Percentiles rank a stretch among this genome's conserved stretches.
Evolutionary conservation across 2,329 filamentous ascomycete species (phyloP).

Genomic region (Exserohilum turcica): DNA sequence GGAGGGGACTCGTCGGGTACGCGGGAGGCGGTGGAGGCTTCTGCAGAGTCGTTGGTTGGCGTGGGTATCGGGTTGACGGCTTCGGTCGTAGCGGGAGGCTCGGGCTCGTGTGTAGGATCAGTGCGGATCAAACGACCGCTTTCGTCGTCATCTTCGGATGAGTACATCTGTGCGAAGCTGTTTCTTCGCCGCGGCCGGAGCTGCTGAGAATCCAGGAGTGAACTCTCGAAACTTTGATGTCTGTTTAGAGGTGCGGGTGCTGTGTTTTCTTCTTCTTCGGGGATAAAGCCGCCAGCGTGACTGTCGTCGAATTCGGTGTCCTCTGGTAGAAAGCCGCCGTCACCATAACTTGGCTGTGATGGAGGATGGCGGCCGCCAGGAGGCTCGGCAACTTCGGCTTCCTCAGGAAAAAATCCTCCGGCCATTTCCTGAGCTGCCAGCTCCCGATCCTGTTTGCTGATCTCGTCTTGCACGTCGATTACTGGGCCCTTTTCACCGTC

Average conservation of each 20-base stretch:
- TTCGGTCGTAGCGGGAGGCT: neutral
- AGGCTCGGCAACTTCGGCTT: slow-evolving; percentile 51
- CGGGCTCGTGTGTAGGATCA: slow-evolving; percentile 1
- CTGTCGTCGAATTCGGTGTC: neutral
- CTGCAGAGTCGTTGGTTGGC: slow-evolving; percentile 38
- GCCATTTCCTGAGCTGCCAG: slow-evolving; percentile 38
- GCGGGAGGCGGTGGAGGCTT: slow-evolving; percentile 20
- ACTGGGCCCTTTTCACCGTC: slow-evolving; percentile 37
- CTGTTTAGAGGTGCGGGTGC: slow-evolving; percentile 24
- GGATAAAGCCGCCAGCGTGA: slow-evolving; percentile 19
- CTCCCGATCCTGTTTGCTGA: slow-evolving; percentile 36
- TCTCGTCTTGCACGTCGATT: slow-evolving; percentile 39
- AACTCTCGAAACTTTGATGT: slow-evolving; percentile 45
- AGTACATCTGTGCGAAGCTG: slow-evolving; percentile 32
- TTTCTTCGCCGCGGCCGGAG: slow-evolving; percentile 31
- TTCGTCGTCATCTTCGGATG: slow-evolving; percentile 30
- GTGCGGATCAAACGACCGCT: slow-evolving; percentile 27
- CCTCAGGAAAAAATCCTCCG: slow-evolving; percentile 54
- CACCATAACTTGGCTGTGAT: slow-evolving; percentile 17
- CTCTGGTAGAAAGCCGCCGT: slow-evolving; percentile 24
- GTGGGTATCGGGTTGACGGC: slow-evolving; percentile 47
- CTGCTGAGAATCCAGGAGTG: slow-evolving; percentile 35
- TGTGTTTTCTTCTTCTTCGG: slow-evolving; percentile 18
- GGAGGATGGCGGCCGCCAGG: slow-evolving; percentile 21
- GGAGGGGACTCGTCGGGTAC: slow-evolving; percentile 7